A percentile compares a stretch with the other conserved stretches of the same genome.
Evolutionary conservation across 179 eudicot genomes (phyloP).

Genomic region (Gypsophila paniculata): DNA sequence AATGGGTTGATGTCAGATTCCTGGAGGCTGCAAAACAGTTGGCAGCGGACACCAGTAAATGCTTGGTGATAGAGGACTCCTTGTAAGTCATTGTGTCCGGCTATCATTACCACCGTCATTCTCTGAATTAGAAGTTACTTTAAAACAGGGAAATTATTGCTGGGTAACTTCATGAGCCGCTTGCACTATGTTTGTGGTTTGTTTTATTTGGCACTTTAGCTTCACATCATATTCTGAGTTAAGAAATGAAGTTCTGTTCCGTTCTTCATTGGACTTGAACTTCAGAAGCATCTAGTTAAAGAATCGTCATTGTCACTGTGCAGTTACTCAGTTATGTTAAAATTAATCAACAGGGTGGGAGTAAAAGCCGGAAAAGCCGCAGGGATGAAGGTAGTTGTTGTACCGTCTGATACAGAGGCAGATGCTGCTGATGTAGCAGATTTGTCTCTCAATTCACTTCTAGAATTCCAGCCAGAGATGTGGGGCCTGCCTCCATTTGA

Average conservation of each 20-base stretch:
- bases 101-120: background rate
- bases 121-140: background rate
- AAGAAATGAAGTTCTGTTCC: too few relatives aligned
- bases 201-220: too few relatives aligned
- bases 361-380: constrained; percentile 86
- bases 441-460: constrained; percentile 61
- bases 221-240: too few relatives aligned
- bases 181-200: too few relatives aligned
- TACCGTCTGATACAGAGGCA: constrained; percentile 59
- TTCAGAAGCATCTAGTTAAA: too few relatives aligned
- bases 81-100: constrained; percentile 47
- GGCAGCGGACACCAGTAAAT: constrained; percentile 51
- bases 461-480: constrained; percentile 67
- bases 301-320: too few relatives aligned
- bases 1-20: constrained; percentile 41
- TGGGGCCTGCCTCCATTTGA: constrained; percentile 88
- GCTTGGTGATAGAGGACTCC: constrained; percentile 92
- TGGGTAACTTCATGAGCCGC: too few relatives aligned
- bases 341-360: constrained; percentile 50
- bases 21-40: constrained; percentile 77
- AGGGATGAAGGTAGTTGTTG: constrained; percentile 78
- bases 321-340: background rate
- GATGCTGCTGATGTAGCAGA: constrained; percentile 60
- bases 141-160: background rate
- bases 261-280: too few relatives aligned